A percentile compares a stretch with the other conserved stretches of the same genome.
These are phyloP conservation scores for Penicillium samsonianum DNA, from an alignment of 495 filamentous ascomycete genomes.

Conservation along the genomic window DNA sequence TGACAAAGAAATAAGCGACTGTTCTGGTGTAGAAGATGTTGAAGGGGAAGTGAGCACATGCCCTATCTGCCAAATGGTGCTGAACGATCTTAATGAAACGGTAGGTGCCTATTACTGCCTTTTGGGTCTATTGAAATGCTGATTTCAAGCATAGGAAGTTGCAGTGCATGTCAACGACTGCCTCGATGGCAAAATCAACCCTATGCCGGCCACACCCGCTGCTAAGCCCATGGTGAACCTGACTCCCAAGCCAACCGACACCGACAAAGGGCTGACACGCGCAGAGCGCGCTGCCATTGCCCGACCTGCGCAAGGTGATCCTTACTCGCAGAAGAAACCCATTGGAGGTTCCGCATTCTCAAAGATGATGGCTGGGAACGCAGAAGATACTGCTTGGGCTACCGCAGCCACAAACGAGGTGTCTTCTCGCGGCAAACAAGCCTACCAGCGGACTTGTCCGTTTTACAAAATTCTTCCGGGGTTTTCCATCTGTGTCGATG, in stretches of 20 bases:
- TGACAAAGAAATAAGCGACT: constrained; percentile 25
- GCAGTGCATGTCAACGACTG: constrained; percentile 87
- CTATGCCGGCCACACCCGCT: constrained; percentile 39
- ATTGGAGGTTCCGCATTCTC: constrained; percentile 70
- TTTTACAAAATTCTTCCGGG: constrained; percentile 98
- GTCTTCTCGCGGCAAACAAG: constrained; percentile 80
- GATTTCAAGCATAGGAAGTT: constrained; percentile 44
- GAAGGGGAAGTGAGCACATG: constrained; percentile 49
- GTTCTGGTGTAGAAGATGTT: constrained; percentile 41
- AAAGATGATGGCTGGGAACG: constrained; percentile 87
- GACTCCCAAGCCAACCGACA: background rate
- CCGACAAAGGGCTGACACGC: constrained; percentile 44
- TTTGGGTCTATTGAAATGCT: constrained; percentile 8
- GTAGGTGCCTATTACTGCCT: constrained; percentile 34
- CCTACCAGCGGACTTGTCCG: constrained; percentile 86
- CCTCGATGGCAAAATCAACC: constrained; percentile 73
- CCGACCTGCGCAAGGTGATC: constrained; percentile 74
- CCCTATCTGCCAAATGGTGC: constrained; percentile 70
- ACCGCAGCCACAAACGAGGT: constrained; percentile 77
- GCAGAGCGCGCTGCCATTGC: constrained; percentile 69
- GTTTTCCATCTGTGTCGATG: constrained; percentile 90
- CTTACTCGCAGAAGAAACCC: constrained; percentile 56
- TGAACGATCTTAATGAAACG: constrained; percentile 60
- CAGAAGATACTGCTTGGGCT: constrained; percentile 89
- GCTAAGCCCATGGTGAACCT: constrained; percentile 18